Base-by-base conservation (phyloP, 169 alveolate species). In the Neospora caninum region DNA sequence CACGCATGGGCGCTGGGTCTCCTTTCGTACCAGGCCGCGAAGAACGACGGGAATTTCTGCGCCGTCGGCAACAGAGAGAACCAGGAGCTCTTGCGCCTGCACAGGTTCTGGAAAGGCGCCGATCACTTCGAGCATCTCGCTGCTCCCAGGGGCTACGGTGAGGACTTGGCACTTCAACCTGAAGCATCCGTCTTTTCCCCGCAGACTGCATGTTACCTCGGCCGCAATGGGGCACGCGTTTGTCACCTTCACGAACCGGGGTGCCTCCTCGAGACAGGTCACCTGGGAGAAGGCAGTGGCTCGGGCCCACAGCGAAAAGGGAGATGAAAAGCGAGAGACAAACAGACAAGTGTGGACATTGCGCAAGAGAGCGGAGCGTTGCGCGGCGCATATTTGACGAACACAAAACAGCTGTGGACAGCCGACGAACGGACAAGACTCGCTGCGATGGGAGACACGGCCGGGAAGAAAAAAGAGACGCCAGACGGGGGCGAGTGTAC, bases 201-300 rank as follows among this genome's bases (percentile, higher is more conserved):
- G 97, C 95, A 98, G 96, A 92, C 97, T 97, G 70, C 98, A 98
- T 29, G 98, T 97, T 91, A 98, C 97, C 41, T 97, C 98, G 10
- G 99, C 99, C 42, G 98, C 98, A 70, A 98, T 98, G 54, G 98
- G 98, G 43, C 98, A 97, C 42, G 96, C 96, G 96, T 98, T 98
- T 53, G 98, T 98, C 69, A 98, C 96, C 64, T 95, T 96, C 41
- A 98, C 96, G 42, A 97, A 94, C 95, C 97, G 95, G 31, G 98
- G 92, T 91, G 97, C 96, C 83, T 97, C 98, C 92, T 97, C 97
- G 87, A 96, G 91, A 94, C 97, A 96, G 4, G 78, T 88, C 0
- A 95, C 45, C 93, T 93, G 36, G 87, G 98, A 58, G 96, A 97
- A 34, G 99, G 98, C 10, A 98, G 98, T 43, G 95, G 96, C 78